Base-by-base conservation (phyloP, 345 rosid genomes). In the Abelmoschus esculentus region DNA sequence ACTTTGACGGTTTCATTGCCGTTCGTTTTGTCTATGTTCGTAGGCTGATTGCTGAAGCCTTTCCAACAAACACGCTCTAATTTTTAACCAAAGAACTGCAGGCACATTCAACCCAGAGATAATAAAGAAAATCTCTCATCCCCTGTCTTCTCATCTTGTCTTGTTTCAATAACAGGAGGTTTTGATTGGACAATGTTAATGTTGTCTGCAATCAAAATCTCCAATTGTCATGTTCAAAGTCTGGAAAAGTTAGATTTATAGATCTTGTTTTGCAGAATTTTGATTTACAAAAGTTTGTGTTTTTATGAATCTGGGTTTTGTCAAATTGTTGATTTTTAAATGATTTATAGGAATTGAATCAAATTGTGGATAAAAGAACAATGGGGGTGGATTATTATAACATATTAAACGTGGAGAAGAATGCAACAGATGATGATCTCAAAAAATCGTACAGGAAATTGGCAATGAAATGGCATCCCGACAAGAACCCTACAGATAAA, bases 381-480 rank as follows among this genome's bases (percentile, higher is more conserved):
- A 93, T 93, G 97, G 96, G 96, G 66, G 81, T 91, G 67, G 96
- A 93, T 91, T 93, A 91, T 74, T 89, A 93, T 73, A 79, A 77
- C 64, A 58, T 86, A 75, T 73, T 93, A 88, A 90, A 86, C 79
- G 97, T 91, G 72, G 38, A 87, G 70, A 85, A 67, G 76, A 86
- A 75, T 75, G 97, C 96, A 31, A 80, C 96, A n/a, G 97, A 93
- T 1, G 98, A 91, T 42, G 97, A 93, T 80, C 80, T 93, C 9
- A 93, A 93, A 87, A 93, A 85, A 79, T 79, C 98, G 7, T 91
- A 93, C 66, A 76, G 92, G 74, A 89, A n/a, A 84, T 68, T 93
- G 80, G 98, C 97, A 56, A 93, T 89, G 97, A 89, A 89, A 83
- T 93, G 98, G 96, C 98, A 93, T 72, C 98, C 98, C 68, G 97